Evolutionary conservation across 1,139 yeast genomes (phyloP).

Genomic region (Pichia sp.): DNA sequence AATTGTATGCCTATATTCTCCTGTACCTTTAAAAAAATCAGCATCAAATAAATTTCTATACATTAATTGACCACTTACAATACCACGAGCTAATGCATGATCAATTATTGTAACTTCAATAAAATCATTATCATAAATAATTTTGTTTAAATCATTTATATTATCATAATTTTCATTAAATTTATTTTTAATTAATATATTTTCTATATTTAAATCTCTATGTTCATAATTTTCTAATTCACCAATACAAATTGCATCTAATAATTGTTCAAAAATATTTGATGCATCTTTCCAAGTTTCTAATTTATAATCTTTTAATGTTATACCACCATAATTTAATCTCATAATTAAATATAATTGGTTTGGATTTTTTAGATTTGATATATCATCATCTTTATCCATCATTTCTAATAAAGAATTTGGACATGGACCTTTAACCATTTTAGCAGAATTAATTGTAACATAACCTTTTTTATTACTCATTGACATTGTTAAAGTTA

Average conservation of each 20-base stretch:
- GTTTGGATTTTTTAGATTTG: constrained; percentile 2
- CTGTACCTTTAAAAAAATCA: constrained; percentile 27
- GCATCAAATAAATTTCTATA: constrained; percentile 37
- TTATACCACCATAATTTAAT: constrained; percentile 43
- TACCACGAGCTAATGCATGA: constrained; percentile 47
- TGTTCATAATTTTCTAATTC: constrained; percentile 57
- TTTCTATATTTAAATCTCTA: constrained; percentile 63
- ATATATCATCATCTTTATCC: constrained; percentile 7
- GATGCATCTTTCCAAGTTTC: constrained; percentile 47
- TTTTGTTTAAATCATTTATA: constrained; percentile 6
- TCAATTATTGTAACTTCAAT: constrained; percentile 49
- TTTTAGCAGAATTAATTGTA: constrained; percentile 34
- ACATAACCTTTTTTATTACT: constrained; percentile 31
- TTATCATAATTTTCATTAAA: background rate
- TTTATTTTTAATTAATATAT: constrained; percentile 34
- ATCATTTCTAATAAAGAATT: constrained; percentile 10
- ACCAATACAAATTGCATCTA: constrained; percentile 41
- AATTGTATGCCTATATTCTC: constrained; percentile 28
- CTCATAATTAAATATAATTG: constrained; percentile 42
- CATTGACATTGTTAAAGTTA: constrained; percentile 37
- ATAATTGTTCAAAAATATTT: constrained; percentile 48
- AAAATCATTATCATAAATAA: constrained; percentile 14
- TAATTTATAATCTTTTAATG: constrained; percentile 39
- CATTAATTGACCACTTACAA: constrained; percentile 28
- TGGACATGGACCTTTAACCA: constrained; percentile 45